Evolutionary conservation across 2,329 filamentous ascomycete genomes (phyloP).

Genomic region (Penicillium psychrosexuale): DNA sequence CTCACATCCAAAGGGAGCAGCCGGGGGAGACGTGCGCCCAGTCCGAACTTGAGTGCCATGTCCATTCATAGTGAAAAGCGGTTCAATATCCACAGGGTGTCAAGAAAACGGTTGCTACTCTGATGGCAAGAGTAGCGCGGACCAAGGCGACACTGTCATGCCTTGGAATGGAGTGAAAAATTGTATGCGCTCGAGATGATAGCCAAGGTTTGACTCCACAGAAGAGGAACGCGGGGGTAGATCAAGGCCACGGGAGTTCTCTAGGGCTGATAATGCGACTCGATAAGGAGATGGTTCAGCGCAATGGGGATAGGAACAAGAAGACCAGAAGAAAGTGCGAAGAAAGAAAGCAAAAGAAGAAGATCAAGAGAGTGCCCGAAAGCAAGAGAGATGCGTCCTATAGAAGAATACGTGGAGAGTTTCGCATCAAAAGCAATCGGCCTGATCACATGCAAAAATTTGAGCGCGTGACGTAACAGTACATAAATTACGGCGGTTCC

Average conservation of each 20-base stretch:
- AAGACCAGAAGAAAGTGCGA: not conserved
- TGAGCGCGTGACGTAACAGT: conserved; percentile 38
- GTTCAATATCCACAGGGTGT: not conserved
- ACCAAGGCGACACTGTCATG: conserved; percentile 27
- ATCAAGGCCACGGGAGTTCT: conserved; percentile 7
- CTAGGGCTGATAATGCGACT: conserved; percentile 9
- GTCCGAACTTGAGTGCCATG: conserved; percentile 30
- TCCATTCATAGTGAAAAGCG: conserved; percentile 32
- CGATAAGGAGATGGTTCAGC: conserved; percentile 2
- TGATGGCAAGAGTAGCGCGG: conserved; percentile 22
- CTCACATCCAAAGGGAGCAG: conserved; percentile 67
- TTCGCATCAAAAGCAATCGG: conserved; percentile 18
- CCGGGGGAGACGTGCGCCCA: conserved; percentile 51
- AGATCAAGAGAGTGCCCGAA: conserved; percentile 6
- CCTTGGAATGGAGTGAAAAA: conserved; percentile 18
- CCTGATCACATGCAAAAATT: conserved; percentile 39
- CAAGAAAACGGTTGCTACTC: conserved; percentile 21
- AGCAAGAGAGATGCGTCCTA: conserved; percentile 18
- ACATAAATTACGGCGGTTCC: conserved; percentile 13
- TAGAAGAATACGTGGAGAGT: conserved; percentile 1
- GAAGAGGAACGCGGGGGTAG: conserved; percentile 7
- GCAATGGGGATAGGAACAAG: conserved; percentile 6
- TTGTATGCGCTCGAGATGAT: not conserved
- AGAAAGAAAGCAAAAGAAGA: conserved; percentile 2
- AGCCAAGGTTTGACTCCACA: conserved; percentile 4